Conservation (phyloP, 1,284 basidiomycete genomes). For the Schizopora paradoxa region DNA sequence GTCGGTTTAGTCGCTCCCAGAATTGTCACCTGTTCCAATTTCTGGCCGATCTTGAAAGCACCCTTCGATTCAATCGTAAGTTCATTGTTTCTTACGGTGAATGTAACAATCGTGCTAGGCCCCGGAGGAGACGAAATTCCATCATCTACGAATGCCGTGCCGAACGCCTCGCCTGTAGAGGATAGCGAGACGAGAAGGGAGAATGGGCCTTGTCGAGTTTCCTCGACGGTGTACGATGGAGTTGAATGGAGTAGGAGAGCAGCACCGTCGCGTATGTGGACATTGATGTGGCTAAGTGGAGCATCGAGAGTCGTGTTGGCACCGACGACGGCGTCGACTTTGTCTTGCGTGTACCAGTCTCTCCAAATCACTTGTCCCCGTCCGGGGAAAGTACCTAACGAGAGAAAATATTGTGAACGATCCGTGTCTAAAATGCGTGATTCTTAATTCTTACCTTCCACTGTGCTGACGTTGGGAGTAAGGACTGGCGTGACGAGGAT, state of each 20-base stretch:
- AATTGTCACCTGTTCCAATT: slow-evolving; percentile 41
- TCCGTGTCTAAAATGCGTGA: too few species aligned
- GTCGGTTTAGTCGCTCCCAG: slow-evolving; percentile 39
- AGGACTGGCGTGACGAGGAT: slow-evolving; percentile 74
- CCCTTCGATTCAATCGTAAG: slow-evolving; percentile 38
- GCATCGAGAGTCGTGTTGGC: slow-evolving; percentile 44
- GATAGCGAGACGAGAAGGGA: slow-evolving; percentile 51
- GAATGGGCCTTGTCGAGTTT: slow-evolving; percentile 51
- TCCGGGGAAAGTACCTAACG: slow-evolving; percentile 63
- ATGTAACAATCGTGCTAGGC: slow-evolving; percentile 39
- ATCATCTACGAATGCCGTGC: slow-evolving; percentile 60
- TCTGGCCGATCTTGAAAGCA: slow-evolving; percentile 37
- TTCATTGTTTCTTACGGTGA: slow-evolving; percentile 30
- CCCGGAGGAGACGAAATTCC: slow-evolving; percentile 53
- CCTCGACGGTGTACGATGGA: slow-evolving; percentile 53
- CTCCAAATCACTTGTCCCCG: slow-evolving; percentile 59
- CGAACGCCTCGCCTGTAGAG: slow-evolving; percentile 41
- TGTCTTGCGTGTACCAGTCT: slow-evolving; percentile 70
- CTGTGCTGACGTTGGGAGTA: slow-evolving; percentile 48
- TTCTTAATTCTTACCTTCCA: slow-evolving; percentile 32
- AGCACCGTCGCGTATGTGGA: slow-evolving; percentile 58
- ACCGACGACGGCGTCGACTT: slow-evolving; percentile 35
- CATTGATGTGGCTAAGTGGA: slow-evolving; percentile 64
- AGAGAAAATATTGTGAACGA: too few species aligned
- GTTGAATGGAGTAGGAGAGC: slow-evolving; percentile 51